These are phyloP conservation scores for Cymbopogon flexuosus DNA, from an alignment of 202 grass and related monocot genomes.

Conservation along the genomic window DNA sequence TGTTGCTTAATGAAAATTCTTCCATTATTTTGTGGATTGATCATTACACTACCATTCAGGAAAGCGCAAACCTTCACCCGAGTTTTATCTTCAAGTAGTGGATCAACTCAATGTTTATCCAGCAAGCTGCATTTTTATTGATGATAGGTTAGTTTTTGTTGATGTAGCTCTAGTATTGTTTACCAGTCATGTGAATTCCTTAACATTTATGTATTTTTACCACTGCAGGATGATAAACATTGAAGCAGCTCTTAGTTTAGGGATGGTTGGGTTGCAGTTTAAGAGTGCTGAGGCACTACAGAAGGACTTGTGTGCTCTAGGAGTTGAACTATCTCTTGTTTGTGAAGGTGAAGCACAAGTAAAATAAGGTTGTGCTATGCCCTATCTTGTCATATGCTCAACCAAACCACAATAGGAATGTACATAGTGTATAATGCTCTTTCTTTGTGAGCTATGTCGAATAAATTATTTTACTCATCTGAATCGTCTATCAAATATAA, in stretches of 20 bases:
- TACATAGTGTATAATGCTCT: background rate
- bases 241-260: constrained; percentile 64
- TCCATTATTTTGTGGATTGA: background rate
- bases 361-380: constrained; percentile 17
- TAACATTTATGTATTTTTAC: constrained; percentile 18
- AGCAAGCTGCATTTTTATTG: constrained; percentile 68
- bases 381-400: background rate
- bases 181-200: background rate
- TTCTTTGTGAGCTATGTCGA: constrained; percentile 18
- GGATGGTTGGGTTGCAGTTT: constrained; percentile 88
- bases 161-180: constrained; percentile 9
- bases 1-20: background rate
- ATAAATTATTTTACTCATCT: background rate
- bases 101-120: constrained; percentile 56
- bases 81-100: constrained; percentile 54
- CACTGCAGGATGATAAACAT: constrained; percentile 64
- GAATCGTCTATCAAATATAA: background rate
- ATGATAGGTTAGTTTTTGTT: constrained; percentile 59
- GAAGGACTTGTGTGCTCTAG: constrained; percentile 62
- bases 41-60: constrained; percentile 30
- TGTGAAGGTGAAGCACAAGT: constrained; percentile 29
- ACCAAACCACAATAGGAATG: background rate
- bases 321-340: constrained; percentile 56
- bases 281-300: constrained; percentile 54
- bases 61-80: constrained; percentile 61